Evolutionary conservation across 1,284 basidiomycete genomes (phyloP).

Genomic region (Fistulinella staudtii): DNA sequence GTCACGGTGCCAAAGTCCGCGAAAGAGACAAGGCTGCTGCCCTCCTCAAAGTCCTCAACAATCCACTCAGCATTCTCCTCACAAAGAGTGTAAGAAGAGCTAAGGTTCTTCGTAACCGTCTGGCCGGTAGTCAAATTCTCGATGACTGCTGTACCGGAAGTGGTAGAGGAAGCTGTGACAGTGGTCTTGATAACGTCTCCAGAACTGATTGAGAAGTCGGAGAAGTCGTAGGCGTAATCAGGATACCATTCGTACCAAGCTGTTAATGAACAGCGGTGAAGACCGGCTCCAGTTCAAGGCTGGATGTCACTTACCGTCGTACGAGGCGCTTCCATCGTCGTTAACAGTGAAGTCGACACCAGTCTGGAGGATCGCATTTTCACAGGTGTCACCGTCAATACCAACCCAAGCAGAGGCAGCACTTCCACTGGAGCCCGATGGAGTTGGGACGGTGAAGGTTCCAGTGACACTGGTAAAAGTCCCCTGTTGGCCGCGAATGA

Average conservation of each 20-base stretch:
- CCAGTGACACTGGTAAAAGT: slow-evolving; percentile 17
- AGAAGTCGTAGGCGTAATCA: slow-evolving; percentile 6
- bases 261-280: slow-evolving; percentile 4
- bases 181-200: slow-evolving; percentile 13
- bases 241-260: slow-evolving; percentile 23
- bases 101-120: slow-evolving; percentile 3
- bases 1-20: background rate
- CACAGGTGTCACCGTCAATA: slow-evolving; percentile 8
- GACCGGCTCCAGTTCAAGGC: background rate
- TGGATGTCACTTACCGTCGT: slow-evolving; percentile 9
- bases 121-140: slow-evolving; percentile 17
- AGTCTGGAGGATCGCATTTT: background rate
- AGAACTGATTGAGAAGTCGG: slow-evolving; percentile 6
- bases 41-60: slow-evolving; percentile 15
- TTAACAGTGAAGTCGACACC: background rate
- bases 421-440: background rate
- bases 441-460: slow-evolving; percentile 18
- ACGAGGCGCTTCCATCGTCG: background rate
- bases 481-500: slow-evolving; percentile 6
- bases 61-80: slow-evolving; percentile 18
- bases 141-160: slow-evolving; percentile 14
- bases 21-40: background rate
- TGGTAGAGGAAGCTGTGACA: slow-evolving; percentile 17
- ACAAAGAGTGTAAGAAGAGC: slow-evolving; percentile 20
- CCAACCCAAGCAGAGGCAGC: slow-evolving; percentile 14